These are phyloP conservation scores for Xylaria acuta DNA, from an alignment of 495 filamentous ascomycete species.

Conservation along the genomic window DNA sequence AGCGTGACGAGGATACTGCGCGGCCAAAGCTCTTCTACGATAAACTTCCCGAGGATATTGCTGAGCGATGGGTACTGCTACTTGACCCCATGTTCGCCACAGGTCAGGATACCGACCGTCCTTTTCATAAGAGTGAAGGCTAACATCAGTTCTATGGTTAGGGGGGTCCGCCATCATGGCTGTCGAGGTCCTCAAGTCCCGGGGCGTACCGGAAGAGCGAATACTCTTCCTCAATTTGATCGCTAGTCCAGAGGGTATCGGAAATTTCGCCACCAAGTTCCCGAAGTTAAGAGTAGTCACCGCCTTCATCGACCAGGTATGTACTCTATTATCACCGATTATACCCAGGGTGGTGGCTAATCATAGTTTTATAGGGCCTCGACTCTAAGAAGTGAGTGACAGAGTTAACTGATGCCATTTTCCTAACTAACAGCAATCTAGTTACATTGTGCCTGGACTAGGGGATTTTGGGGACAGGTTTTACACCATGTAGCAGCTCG, in stretches of 20 bases:
- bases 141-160: slow-evolving; percentile 42
- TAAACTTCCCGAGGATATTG: slow-evolving; percentile 93
- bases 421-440: slow-evolving; percentile 48
- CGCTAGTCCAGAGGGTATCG: slow-evolving; percentile 90
- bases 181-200: slow-evolving; percentile 85
- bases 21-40: slow-evolving; percentile 95
- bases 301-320: slow-evolving; percentile 86
- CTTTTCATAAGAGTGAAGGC: slow-evolving; percentile 11
- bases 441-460: slow-evolving; percentile 94
- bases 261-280: slow-evolving; percentile 86
- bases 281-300: slow-evolving; percentile 94
- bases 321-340: slow-evolving; percentile 12
- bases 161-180: slow-evolving; percentile 97
- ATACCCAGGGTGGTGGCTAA: slow-evolving; percentile 34
- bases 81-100: slow-evolving; percentile 99
- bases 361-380: slow-evolving; percentile 61
- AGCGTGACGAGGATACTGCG: slow-evolving; percentile 93
- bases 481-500: slow-evolving; percentile 75
- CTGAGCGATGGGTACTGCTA: slow-evolving; percentile 90
- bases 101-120: slow-evolving; percentile 58
- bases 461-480: slow-evolving; percentile 98
- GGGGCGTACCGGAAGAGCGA: slow-evolving; percentile 91
- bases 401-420: neutral
- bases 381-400: slow-evolving; percentile 90
- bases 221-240: slow-evolving; percentile 97